Conservation (phyloP, 257 asterid species). For the Solanum piurae region DNA sequence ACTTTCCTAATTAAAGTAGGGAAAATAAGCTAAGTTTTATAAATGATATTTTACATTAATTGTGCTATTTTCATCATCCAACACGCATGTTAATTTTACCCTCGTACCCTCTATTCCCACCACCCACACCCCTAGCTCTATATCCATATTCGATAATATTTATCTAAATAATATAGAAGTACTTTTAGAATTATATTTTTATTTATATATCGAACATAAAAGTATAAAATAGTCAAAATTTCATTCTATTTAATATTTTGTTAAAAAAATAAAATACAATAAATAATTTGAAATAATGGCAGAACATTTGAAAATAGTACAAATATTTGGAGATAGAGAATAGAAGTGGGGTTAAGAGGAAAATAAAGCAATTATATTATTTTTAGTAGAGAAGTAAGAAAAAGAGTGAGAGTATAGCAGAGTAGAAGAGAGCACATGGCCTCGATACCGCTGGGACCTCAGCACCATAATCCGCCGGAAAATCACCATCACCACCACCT, state of each 20-base stretch:
- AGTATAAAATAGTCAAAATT: too few relatives aligned
- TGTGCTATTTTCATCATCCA: background rate
- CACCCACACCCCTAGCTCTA: background rate
- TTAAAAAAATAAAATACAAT: background rate
- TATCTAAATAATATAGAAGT: background rate
- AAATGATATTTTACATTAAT: background rate
- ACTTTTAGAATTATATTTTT: background rate
- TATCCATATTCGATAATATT: background rate
- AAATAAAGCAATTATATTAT: background rate
- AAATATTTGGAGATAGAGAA: background rate
- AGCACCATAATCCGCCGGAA: constrained; percentile 42
- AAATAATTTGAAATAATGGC: rapidly evolving
- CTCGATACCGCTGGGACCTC: constrained; percentile 77
- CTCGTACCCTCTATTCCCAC: background rate
- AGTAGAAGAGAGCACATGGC: constrained; percentile 49
- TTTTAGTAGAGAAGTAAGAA: background rate
- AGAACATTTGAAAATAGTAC: background rate
- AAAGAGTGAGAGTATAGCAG: background rate
- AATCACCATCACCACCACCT: constrained; percentile 19
- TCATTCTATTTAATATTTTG: too few relatives aligned
- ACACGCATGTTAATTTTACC: background rate
- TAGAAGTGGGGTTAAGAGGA: background rate
- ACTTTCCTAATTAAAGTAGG: background rate
- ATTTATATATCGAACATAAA: background rate
- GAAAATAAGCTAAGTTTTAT: background rate